These are phyloP conservation scores for Helotiales sp. DNA, from an alignment of 2,329 filamentous ascomycete genomes.

Conservation along the genomic window DNA sequence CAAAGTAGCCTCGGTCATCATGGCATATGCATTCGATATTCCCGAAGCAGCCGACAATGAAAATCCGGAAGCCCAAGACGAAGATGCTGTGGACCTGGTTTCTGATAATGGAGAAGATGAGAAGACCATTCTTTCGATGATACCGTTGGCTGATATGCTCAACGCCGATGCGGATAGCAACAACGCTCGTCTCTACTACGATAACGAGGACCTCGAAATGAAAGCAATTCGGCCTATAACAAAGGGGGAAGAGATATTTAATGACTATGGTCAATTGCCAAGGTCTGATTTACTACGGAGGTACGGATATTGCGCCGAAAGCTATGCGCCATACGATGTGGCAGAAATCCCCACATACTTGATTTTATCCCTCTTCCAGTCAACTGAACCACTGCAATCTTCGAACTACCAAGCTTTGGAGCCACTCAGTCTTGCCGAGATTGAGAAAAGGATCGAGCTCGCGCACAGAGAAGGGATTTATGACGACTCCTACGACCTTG, in stretches of 20 bases:
- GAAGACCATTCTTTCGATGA: conserved; percentile 58
- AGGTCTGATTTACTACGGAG: conserved; percentile 65
- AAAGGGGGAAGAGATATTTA: conserved; percentile 63
- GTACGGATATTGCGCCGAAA: conserved; percentile 67
- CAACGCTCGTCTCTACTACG: conserved; percentile 49
- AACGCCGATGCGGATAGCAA: conserved; percentile 68
- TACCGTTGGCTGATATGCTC: conserved; percentile 36
- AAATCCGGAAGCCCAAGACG: conserved; percentile 48
- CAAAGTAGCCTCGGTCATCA: conserved; percentile 66
- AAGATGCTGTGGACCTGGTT: conserved; percentile 44
- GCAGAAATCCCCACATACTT: conserved; percentile 58
- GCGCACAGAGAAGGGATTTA: conserved; percentile 56
- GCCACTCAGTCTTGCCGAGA: conserved; percentile 29
- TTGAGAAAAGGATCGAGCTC: conserved; percentile 38
- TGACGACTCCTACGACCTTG: conserved; percentile 61
- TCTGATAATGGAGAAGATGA: conserved; percentile 48
- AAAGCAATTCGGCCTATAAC: conserved; percentile 57
- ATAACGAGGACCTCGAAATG: conserved; percentile 55
- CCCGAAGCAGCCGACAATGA: conserved; percentile 27
- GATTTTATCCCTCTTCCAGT: conserved; percentile 38
- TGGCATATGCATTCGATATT: conserved; percentile 74
- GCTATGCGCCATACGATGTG: conserved; percentile 65
- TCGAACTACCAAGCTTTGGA: conserved; percentile 9
- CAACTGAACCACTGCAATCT: conserved; percentile 8
- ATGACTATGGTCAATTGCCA: conserved; percentile 67